Base-by-base conservation (phyloP, 306 rosid species). In the Canavalia ensiformis region DNA sequence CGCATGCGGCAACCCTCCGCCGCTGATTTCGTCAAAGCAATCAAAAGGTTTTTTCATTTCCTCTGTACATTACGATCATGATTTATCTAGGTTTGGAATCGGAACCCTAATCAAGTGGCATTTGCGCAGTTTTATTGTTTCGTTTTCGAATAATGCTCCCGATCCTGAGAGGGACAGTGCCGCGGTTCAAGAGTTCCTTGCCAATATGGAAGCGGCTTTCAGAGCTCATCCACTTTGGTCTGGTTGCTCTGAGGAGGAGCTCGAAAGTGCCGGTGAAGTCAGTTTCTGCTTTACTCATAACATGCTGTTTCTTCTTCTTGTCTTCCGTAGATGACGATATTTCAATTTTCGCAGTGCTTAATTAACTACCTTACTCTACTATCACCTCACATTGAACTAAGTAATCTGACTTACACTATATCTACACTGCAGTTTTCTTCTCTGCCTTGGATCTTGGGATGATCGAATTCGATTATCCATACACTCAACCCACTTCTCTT, bases 1-100 rank as follows among this genome's bases (percentile, higher is more conserved):
- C 98, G 98, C 74, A 96, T 96, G 99, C 97, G 98, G 66, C 97
- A 93, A 50, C 98, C 99, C 72, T 63, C 98, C 57, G 99, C 99
- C 75, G 86, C 92, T 29, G 98, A 96, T 83, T 93, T 96, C 85
- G 99, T 96, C 90, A 93, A 90, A 84, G 92, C 97, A 37, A 96
- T 96, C 84, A 96, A 96, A 83, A 92, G 98, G 99, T 88, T 50
- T 5, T 18, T 18, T 41, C 31, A 1, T 2, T 2, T 18, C 2
- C 44, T 7, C n/a, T 33, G 33, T 46, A 4, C 42, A 33, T 76
- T 39, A 31, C 30, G 45, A 59, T 60, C 28, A 6, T 51, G 45
- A 31, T 76, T 79, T 33, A 25, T 18, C 25, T 18, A 18, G 25
- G 39, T 30, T 80, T 50, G 35, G 10, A 73, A 81, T 73, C 55